Evolutionary conservation across 768 basidiomycete species (phyloP).

Genomic region (Scleroderma bovista): DNA sequence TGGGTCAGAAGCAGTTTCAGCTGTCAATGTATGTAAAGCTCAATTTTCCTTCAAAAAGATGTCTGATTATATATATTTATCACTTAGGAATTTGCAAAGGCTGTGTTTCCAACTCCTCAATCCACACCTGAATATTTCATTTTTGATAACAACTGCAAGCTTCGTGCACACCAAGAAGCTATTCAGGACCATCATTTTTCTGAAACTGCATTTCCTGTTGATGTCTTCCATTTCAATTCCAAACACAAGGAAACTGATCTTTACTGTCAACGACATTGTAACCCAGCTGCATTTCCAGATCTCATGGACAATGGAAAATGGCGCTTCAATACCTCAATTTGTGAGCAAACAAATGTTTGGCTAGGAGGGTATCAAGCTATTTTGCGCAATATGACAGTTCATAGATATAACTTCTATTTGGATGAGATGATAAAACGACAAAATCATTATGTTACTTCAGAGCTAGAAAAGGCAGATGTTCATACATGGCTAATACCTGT

Average conservation of each 20-base stretch:
- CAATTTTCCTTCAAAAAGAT: not conserved
- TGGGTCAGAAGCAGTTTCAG: slow-evolving; percentile 19
- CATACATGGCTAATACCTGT: not conserved
- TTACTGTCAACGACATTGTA: slow-evolving; percentile 21
- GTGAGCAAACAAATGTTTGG: slow-evolving; percentile 33
- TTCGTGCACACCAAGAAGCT: slow-evolving; percentile 6
- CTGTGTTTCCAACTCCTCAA: slow-evolving; percentile 5
- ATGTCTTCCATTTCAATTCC: slow-evolving; percentile 17
- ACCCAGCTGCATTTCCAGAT: slow-evolving; percentile 22
- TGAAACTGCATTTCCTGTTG: slow-evolving; percentile 10
- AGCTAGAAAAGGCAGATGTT: slow-evolving; percentile 2
- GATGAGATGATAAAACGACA: slow-evolving; percentile 24
- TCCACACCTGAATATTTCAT: slow-evolving; percentile 10
- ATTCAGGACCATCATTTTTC: slow-evolving; percentile 8
- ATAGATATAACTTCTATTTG: slow-evolving; percentile 24
- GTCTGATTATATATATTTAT: not conserved
- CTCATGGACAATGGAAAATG: slow-evolving; percentile 17
- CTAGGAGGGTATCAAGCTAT: slow-evolving; percentile 27
- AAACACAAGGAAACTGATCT: slow-evolving; percentile 19
- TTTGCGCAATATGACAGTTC: slow-evolving; percentile 21
- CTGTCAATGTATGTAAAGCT: slow-evolving; percentile 11
- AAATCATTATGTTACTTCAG: slow-evolving; percentile 8
- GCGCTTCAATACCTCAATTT: slow-evolving; percentile 31
- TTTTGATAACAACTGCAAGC: slow-evolving; percentile 18
- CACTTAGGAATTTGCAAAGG: slow-evolving; percentile 9